Evolutionary conservation across 1,284 basidiomycete species (phyloP).

Genomic region (Puccinia novopanici): DNA sequence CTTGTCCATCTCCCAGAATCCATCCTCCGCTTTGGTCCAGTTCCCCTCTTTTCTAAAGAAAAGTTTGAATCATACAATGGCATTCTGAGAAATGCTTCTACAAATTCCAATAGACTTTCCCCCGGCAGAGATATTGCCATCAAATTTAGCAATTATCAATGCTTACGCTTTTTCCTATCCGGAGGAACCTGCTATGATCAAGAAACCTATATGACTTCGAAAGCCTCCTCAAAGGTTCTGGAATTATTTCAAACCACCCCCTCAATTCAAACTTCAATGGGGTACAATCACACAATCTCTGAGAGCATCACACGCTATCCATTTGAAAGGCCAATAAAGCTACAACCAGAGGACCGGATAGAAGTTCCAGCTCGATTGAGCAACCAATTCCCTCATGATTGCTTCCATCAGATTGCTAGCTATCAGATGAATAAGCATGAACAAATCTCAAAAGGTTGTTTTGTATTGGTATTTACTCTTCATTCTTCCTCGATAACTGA

Average conservation of each 20-base stretch:
- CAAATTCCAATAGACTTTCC: not conserved
- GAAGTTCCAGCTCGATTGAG: not conserved
- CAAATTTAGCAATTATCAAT: not conserved
- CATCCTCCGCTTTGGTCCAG: no score
- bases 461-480: not conserved
- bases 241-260: not conserved
- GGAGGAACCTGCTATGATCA: not conserved
- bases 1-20: no score
- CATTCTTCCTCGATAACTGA: no score
- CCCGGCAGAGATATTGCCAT: conserved; percentile 26
- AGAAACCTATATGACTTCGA: not conserved
- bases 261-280: not conserved
- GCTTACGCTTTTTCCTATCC: not conserved
- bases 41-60: no score
- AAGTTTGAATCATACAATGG: no score
- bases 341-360: no score
- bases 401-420: no score
- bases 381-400: no score
- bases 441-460: not conserved
- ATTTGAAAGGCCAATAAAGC: no score
- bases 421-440: not conserved
- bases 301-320: not conserved
- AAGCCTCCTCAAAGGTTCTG: not conserved
- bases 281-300: not conserved
- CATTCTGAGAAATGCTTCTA: not conserved